Evolutionary conservation across 305 asterid genomes (phyloP).

Genomic region (Solanum hybrid): DNA sequence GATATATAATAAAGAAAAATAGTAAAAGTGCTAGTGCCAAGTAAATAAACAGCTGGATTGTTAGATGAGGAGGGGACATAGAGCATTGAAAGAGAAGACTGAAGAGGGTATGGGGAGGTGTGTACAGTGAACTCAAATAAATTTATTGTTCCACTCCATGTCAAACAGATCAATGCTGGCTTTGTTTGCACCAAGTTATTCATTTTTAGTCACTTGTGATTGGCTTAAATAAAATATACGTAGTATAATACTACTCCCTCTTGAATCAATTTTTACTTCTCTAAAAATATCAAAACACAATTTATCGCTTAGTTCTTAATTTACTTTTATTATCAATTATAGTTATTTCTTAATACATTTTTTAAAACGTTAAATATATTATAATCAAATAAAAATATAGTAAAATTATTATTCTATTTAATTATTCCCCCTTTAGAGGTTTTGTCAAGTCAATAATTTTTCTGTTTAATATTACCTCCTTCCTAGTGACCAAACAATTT

Average conservation of each 20-base stretch:
- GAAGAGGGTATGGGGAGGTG: slow-evolving; percentile 11
- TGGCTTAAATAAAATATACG: background rate
- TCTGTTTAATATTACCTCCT: background rate
- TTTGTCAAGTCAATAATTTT: background rate
- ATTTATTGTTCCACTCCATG: background rate
- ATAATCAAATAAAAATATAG: background rate
- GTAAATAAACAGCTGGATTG: slow-evolving; percentile 25
- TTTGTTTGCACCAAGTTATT: background rate
- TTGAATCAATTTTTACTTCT: background rate
- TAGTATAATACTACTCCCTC: background rate
- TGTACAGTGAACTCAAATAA: background rate
- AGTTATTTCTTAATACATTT: background rate
- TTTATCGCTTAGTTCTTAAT: too few species aligned
- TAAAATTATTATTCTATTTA: too few species aligned
- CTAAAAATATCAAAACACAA: too few species aligned
- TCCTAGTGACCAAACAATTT: background rate
- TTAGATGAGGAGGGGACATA: slow-evolving; percentile 19
- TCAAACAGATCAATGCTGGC: background rate
- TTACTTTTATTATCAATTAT: too few species aligned
- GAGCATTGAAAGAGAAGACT: slow-evolving; percentile 21
- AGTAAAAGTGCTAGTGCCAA: background rate
- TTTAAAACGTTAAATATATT: background rate
- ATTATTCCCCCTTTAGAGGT: background rate
- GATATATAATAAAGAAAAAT: background rate
- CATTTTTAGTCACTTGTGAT: background rate